Conservation (phyloP, 1,284 basidiomycete species). For the Ceratobasidium sp. region DNA sequence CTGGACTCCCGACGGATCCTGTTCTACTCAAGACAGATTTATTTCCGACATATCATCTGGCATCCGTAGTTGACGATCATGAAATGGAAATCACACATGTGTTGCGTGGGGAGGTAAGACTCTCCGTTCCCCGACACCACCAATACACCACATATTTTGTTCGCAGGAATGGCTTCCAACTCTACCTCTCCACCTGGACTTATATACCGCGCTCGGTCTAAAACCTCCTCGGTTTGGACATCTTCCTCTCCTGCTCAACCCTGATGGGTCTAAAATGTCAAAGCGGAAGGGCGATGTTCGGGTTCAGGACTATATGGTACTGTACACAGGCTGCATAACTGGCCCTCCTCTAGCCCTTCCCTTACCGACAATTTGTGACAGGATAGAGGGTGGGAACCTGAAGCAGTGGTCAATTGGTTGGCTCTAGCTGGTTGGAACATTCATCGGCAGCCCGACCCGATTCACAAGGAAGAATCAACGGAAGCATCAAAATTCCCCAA, state of each 20-base stretch:
- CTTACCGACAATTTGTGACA: conserved; percentile 48
- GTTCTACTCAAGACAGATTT: conserved; percentile 93
- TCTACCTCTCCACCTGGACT: conserved; percentile 90
- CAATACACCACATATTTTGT: background rate
- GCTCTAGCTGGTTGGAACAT: conserved; percentile 94
- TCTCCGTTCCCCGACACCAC: background rate
- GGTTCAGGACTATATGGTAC: conserved; percentile 88
- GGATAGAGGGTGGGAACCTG: conserved; percentile 88
- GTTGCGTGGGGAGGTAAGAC: conserved; percentile 87
- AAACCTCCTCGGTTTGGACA: conserved; percentile 89
- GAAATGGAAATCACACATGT: conserved; percentile 98
- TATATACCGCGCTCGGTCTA: conserved; percentile 86
- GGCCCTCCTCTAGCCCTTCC: background rate
- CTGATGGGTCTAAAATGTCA: conserved; percentile 94
- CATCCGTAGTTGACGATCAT: conserved; percentile 95
- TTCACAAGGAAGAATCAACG: conserved; percentile 48
- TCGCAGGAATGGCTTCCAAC: conserved; percentile 96
- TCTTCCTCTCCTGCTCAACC: conserved; percentile 90
- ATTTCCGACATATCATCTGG: conserved; percentile 97
- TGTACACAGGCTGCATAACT: conserved; percentile 52
- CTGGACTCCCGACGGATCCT: conserved; percentile 88
- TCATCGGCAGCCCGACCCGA: conserved; percentile 59
- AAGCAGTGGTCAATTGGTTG: conserved; percentile 92
- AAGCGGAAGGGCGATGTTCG: conserved; percentile 93
- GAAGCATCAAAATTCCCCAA: conserved; percentile 65